phyloP scores from a whole-genome alignment of 352 stramenopile species.

The Pythium rhizo-oryzae region DNA sequence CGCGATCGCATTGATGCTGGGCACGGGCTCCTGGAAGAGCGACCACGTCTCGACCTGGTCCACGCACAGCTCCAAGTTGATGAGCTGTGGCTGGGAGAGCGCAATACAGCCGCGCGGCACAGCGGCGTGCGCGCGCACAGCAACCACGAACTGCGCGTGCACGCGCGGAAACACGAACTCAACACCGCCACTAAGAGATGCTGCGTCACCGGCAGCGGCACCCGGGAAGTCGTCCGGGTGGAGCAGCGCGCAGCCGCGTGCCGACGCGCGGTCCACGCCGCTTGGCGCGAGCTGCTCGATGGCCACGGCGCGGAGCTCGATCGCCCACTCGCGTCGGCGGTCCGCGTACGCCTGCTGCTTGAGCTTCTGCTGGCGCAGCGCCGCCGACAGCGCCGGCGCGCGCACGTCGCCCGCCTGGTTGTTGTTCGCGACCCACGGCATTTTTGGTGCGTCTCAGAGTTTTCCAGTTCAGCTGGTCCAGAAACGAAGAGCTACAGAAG shows the following conservation, averaged over 20 bases:
- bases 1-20: slow-evolving; percentile 45
- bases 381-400: slow-evolving; percentile 66
- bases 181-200: slow-evolving; percentile 10
- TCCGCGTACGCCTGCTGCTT: slow-evolving; percentile 29
- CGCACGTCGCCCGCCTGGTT: slow-evolving; percentile 82
- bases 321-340: slow-evolving; percentile 34
- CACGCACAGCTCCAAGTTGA: slow-evolving; percentile 83
- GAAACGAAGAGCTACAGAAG: slow-evolving; percentile 7
- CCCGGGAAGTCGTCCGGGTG: slow-evolving; percentile 65
- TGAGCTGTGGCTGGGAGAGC: slow-evolving; percentile 63
- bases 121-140: slow-evolving; percentile 41
- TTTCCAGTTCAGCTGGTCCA: slow-evolving; percentile 16
- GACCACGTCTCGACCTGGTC: slow-evolving; percentile 72
- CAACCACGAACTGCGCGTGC: slow-evolving; percentile 79
- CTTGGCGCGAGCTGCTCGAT: slow-evolving; percentile 42
- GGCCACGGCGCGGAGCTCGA: slow-evolving; percentile 41
- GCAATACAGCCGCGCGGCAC: slow-evolving; percentile 60
- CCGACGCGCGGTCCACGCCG: slow-evolving; percentile 20
- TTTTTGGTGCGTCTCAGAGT: slow-evolving; percentile 29
- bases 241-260: slow-evolving; percentile 59
- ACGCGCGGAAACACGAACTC: slow-evolving; percentile 60
- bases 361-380: slow-evolving; percentile 55
- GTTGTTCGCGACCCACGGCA: slow-evolving; percentile 88
- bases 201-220: slow-evolving; percentile 5
- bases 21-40: slow-evolving; percentile 63